Conservation (phyloP, 2,329 filamentous ascomycete species). For the Colletotrichum tofieldiae region DNA sequence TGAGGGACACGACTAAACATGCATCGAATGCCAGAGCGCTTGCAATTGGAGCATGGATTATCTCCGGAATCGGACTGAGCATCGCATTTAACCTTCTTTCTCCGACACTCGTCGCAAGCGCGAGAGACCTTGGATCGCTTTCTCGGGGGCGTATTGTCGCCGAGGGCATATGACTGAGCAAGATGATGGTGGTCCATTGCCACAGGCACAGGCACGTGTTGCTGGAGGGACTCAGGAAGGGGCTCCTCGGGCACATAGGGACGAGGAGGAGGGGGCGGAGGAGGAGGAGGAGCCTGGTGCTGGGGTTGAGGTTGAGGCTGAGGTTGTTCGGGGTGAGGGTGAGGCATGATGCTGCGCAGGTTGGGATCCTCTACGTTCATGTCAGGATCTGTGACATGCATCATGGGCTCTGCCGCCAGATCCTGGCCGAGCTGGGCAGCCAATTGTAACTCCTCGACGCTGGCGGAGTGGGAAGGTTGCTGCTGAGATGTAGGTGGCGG, state of each 20-base stretch:
- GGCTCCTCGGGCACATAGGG: conserved; percentile 57
- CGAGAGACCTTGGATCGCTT: conserved; percentile 90
- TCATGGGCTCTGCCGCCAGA: conserved; percentile 64
- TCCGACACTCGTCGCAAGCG: conserved; percentile 89
- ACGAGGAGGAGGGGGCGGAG: conserved; percentile 42
- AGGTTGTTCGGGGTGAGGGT: conserved; percentile 50
- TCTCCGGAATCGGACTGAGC: conserved; percentile 81
- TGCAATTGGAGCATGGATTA: conserved; percentile 86
- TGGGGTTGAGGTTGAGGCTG: conserved; percentile 43
- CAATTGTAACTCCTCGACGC: conserved; percentile 70
- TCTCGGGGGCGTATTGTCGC: conserved; percentile 76
- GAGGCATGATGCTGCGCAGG: conserved; percentile 62
- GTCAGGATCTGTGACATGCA: conserved; percentile 63
- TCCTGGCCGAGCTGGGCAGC: conserved; percentile 72
- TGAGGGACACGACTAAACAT: conserved; percentile 90
- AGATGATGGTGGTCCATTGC: conserved; percentile 55
- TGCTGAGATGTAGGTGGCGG: conserved; percentile 59
- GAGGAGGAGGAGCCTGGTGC: conserved; percentile 34
- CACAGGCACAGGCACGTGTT: conserved; percentile 48
- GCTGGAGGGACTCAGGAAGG: conserved; percentile 54
- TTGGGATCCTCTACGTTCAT: conserved; percentile 61
- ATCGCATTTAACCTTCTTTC: conserved; percentile 93
- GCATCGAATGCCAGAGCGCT: conserved; percentile 81
- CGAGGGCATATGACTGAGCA: conserved; percentile 58
- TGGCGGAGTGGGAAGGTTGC: conserved; percentile 60